Conservation (phyloP, 2,329 filamentous ascomycete genomes). For the Monosporascus sp. region DNA sequence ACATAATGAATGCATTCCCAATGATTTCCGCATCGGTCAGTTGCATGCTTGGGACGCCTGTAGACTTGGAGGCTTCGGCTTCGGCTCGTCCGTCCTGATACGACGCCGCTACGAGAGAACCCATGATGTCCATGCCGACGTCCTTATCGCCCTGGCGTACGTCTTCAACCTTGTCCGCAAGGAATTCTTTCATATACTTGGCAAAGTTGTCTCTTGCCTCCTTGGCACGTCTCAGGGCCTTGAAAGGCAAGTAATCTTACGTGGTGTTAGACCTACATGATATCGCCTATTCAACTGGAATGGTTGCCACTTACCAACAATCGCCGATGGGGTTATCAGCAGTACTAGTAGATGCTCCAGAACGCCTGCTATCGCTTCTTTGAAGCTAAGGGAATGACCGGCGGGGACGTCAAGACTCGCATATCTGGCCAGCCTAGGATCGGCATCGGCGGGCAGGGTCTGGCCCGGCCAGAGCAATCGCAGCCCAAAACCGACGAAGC, state of each 20-base stretch:
- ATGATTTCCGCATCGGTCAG: slow-evolving; percentile 61
- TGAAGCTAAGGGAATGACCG: slow-evolving; percentile 61
- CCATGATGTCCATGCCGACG: slow-evolving; percentile 51
- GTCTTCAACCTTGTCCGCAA: slow-evolving; percentile 52
- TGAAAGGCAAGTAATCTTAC: slow-evolving; percentile 39
- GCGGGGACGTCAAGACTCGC: slow-evolving; percentile 37
- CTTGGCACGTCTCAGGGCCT: slow-evolving; percentile 44
- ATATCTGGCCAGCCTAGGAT: slow-evolving; percentile 42
- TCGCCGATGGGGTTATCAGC: slow-evolving; percentile 52
- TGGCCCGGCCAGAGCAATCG: slow-evolving; percentile 60
- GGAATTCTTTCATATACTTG: slow-evolving; percentile 66
- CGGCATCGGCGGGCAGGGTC: slow-evolving; percentile 35
- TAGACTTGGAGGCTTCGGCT: slow-evolving; percentile 14
- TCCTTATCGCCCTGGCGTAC: slow-evolving; percentile 31
- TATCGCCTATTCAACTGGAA: not conserved
- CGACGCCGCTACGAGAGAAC: slow-evolving; percentile 41
- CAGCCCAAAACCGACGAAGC: slow-evolving; percentile 68
- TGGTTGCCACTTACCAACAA: slow-evolving; percentile 39
- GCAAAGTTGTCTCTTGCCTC: slow-evolving; percentile 58
- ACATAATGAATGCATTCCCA: slow-evolving; percentile 66
- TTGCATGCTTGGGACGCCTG: slow-evolving; percentile 18
- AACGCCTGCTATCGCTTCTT: slow-evolving; percentile 54
- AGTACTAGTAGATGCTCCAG: slow-evolving; percentile 60
- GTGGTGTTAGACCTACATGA: slow-evolving; percentile 3
- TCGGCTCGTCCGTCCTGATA: slow-evolving; percentile 24